These are phyloP conservation scores for Rheum nobile DNA, from an alignment of 148 eudicot species.

Conservation along the genomic window DNA sequence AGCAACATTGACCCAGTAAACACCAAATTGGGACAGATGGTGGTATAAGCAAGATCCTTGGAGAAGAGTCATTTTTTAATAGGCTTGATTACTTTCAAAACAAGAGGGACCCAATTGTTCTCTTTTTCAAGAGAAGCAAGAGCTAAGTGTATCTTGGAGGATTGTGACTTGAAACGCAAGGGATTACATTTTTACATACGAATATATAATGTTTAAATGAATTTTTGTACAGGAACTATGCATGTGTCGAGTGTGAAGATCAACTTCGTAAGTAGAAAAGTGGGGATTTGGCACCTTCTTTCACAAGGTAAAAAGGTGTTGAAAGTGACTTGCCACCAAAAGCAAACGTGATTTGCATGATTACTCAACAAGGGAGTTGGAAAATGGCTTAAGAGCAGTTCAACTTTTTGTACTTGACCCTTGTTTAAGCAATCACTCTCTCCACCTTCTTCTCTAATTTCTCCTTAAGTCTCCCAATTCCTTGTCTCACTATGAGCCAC, in stretches of 20 bases:
- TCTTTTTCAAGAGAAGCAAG: background rate
- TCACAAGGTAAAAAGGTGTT: conserved; percentile 33
- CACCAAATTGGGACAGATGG: background rate
- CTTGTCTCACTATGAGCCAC: conserved; percentile 41
- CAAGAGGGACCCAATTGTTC: background rate
- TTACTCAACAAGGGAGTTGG: conserved; percentile 34
- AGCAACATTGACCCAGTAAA: background rate
- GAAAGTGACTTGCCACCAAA: conserved; percentile 55
- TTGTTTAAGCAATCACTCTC: conserved; percentile 54
- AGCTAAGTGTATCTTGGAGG: background rate
- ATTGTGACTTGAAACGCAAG: background rate
- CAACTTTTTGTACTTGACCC: conserved; percentile 44
- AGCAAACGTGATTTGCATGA: conserved; percentile 21
- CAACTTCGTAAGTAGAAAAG: background rate
- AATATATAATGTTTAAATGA: background rate
- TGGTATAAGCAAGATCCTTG: too few relatives aligned
- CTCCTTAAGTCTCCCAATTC: background rate
- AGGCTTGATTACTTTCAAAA: background rate
- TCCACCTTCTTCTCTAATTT: conserved; percentile 14
- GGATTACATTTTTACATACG: background rate
- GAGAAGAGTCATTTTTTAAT: background rate
- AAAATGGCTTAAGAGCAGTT: conserved; percentile 7
- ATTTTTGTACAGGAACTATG: background rate
- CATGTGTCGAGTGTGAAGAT: conserved; percentile 4
- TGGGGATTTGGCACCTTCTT: conserved; percentile 26